Evolutionary conservation across 768 basidiomycete genomes (phyloP), one percentile per base, ranked within the genome.

Genomic region (Pleurotus djamor): DNA sequence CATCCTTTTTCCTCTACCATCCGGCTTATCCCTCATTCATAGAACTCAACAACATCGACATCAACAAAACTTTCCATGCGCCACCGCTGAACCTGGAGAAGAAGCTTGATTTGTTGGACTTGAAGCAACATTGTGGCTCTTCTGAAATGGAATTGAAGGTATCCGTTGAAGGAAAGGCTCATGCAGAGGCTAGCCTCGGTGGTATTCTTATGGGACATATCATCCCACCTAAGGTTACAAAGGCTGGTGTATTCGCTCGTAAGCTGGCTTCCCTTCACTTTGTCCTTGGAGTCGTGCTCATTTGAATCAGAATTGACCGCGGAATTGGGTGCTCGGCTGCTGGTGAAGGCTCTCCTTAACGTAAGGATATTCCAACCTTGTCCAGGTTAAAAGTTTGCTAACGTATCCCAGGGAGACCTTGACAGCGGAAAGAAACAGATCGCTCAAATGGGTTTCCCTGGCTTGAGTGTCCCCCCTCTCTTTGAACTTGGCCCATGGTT

Each of bases 391-490:
- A n/a, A n/a, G 32, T n/a, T 12, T 33, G 10, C 33, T 35, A 33
- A 9, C 28, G n/a, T 32, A 28, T 34, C 14, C 17, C 33, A 56
- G 54, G 54, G 54, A 21, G 54, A 56, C 7, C 28, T 56, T 14
- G 54, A 56, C 28, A 56, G 36, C 41, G 54, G 54, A 32, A 56
- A 56, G 54, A 56, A 56, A 32, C 54, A 56, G 41, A 56, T 56
- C 33, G 54, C 35, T 4, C 44, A 37, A n/a, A 32, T 56, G 13
- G 37, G 37, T 32, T 38, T 56, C 54, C 54, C 54, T n/a, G 54
- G 54, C 21, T 33, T 56, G 17, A 44, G 54, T 32, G 44, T 56
- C 41, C 54, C 54, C 13, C 38, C 54, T 28, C 32, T 56, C 28
- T 43, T 56, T 9, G 44, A n/a, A 4, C 54, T 56, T 32, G 54